Percentiles rank a stretch among this genome's conserved stretches.
Evolutionary conservation across 75 land plant species (phyloP).

Genomic region (Picea sitchensis): DNA sequence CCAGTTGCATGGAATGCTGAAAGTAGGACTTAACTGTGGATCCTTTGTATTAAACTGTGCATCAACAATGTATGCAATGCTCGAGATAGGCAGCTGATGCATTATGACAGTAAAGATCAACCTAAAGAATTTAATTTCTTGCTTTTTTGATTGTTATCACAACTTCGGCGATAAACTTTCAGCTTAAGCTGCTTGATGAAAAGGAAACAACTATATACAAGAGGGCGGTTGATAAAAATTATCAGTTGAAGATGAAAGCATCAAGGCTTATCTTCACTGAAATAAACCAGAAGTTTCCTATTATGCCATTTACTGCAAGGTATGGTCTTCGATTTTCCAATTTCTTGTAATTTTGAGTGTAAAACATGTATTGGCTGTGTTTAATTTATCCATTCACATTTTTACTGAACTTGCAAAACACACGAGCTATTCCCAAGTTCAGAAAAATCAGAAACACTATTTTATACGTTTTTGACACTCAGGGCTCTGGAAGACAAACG

Average conservation of each 20-base stretch:
- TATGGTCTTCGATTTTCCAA: slow-evolving; percentile 5
- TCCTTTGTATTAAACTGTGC: too few species aligned
- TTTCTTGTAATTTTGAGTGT: background rate
- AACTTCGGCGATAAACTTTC: slow-evolving; percentile 11
- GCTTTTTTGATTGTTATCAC: background rate
- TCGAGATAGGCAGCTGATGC: too few species aligned
- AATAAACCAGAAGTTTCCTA: slow-evolving; percentile 92
- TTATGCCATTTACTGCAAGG: slow-evolving; percentile 99
- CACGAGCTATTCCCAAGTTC: too few species aligned
- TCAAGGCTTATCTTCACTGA: slow-evolving; percentile 97
- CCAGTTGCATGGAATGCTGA: too few species aligned
- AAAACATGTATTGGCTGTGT: background rate
- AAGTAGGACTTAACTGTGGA: too few species aligned
- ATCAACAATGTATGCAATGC: too few species aligned
- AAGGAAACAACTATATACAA: slow-evolving; percentile 97
- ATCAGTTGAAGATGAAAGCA: slow-evolving; percentile 96
- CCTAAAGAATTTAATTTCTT: too few species aligned
- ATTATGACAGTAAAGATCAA: too few species aligned
- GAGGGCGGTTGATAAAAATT: slow-evolving; percentile 95
- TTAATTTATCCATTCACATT: background rate
- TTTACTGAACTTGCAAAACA: background rate
- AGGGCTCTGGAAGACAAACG: slow-evolving; percentile 98
- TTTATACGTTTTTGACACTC: background rate
- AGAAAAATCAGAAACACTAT: too few species aligned
- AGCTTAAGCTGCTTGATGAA: slow-evolving; percentile 98